phyloP scores from a whole-genome alignment of 148 eudicot genomes.

The Camellia lanceoleosa region DNA sequence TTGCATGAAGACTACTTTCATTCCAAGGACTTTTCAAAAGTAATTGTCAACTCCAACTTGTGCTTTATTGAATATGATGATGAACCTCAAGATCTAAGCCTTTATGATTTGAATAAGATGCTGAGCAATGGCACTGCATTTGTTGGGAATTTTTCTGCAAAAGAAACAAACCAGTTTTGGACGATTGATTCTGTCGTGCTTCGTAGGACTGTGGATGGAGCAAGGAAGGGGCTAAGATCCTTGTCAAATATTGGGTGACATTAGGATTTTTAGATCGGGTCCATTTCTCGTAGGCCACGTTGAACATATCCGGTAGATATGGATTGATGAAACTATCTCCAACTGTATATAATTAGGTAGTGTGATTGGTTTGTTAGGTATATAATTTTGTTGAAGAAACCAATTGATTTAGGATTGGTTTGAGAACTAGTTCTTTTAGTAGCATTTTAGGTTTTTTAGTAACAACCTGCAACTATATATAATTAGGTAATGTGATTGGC shows the following conservation, averaged over 20 bases:
- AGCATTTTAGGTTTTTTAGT: too few relatives aligned
- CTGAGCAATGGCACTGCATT: slow-evolving; percentile 5
- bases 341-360: too few relatives aligned
- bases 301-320: background rate
- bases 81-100: background rate
- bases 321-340: too few relatives aligned
- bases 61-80: background rate
- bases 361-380: too few relatives aligned
- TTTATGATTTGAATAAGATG: slow-evolving; percentile 1
- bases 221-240: background rate
- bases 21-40: slow-evolving; percentile 5
- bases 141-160: slow-evolving; percentile 4
- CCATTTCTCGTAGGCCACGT: background rate
- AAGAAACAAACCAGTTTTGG: background rate
- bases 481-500: too few relatives aligned
- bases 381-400: too few relatives aligned
- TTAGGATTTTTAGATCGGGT: background rate
- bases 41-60: slow-evolving; percentile 12
- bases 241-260: slow-evolving; percentile 6
- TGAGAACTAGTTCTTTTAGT: too few relatives aligned
- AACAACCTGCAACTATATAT: too few relatives aligned
- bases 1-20: slow-evolving; percentile 8
- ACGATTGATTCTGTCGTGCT: background rate
- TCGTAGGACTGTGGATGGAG: background rate
- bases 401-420: too few relatives aligned